Conservation (phyloP, 75 land plant species). For the Selaginella moellendorffii region DNA sequence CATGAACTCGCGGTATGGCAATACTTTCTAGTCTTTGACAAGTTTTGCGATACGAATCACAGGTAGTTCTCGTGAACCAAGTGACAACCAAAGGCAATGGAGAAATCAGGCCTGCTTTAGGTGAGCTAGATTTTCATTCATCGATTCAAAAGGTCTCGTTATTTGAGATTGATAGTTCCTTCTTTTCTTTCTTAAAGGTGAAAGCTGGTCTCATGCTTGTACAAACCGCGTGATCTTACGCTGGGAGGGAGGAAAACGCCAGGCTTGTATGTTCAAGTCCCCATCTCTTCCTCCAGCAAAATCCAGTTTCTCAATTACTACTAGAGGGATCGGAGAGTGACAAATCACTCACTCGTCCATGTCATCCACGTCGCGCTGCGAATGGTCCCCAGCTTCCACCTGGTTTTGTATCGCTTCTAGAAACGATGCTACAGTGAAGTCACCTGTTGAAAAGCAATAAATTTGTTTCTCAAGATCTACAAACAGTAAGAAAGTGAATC, state of each 20-base stretch:
- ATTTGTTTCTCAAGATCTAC: constrained; percentile 87
- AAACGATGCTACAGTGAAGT: constrained; percentile 80
- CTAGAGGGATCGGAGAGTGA: constrained; percentile 32
- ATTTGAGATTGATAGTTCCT: background rate
- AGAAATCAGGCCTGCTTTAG: constrained; percentile 62
- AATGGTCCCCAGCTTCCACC: constrained; percentile 22
- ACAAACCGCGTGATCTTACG: constrained; percentile 80
- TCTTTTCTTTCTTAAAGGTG: constrained; percentile 33
- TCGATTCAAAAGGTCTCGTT: too few species aligned
- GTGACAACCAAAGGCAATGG: constrained; percentile 57
- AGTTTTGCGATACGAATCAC: background rate
- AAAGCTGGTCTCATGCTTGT: constrained; percentile 95
- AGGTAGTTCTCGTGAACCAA: constrained; percentile 85
- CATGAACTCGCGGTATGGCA: constrained; percentile 64
- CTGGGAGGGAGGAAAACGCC: constrained; percentile 63
- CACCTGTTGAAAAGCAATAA: constrained; percentile 97
- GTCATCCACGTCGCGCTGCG: constrained; percentile 4
- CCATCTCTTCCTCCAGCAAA: constrained; percentile 66
- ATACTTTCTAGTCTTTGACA: constrained; percentile 9
- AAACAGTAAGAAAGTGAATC: constrained; percentile 20
- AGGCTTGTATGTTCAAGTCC: constrained; percentile 77
- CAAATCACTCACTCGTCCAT: constrained; percentile 10
- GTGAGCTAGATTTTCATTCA: constrained; percentile 22
- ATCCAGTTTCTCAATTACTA: constrained; percentile 48
- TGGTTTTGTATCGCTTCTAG: constrained; percentile 94